Conservation (phyloP, 768 basidiomycete genomes). For the Pleurotus platypus region DNA sequence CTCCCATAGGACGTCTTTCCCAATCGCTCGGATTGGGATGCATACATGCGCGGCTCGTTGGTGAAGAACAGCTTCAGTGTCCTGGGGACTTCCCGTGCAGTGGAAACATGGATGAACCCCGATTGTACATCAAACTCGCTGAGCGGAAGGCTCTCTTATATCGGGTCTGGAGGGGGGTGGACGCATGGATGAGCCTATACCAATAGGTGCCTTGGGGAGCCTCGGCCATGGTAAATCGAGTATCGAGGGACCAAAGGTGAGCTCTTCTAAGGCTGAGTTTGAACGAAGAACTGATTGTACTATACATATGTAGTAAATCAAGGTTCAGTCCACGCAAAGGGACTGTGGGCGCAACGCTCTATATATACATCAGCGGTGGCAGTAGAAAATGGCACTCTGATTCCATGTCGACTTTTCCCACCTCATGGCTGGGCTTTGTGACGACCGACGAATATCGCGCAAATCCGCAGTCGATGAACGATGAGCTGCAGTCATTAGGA, state of each 20-base stretch:
- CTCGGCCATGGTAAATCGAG: background rate
- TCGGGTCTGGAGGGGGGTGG: constrained; percentile 29
- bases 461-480: background rate
- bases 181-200: constrained; percentile 31
- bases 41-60: background rate
- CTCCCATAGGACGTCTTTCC: background rate
- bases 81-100: constrained; percentile 28
- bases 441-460: background rate
- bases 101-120: constrained; percentile 45
- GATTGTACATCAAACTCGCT: constrained; percentile 35
- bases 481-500: background rate
- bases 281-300: background rate
- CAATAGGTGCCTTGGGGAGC: constrained; percentile 16
- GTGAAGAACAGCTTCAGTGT: constrained; percentile 38
- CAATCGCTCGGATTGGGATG: background rate
- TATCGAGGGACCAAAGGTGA: background rate
- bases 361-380: background rate
- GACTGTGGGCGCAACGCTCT: background rate
- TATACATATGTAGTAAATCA: background rate
- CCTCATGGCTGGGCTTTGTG: constrained; percentile 2
- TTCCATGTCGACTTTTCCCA: background rate
- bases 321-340: background rate
- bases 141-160: constrained; percentile 31
- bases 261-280: background rate
- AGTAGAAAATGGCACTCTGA: background rate